Base-by-base conservation (phyloP, 805 yeast species). In the Zygotorulaspora florentina region DNA sequence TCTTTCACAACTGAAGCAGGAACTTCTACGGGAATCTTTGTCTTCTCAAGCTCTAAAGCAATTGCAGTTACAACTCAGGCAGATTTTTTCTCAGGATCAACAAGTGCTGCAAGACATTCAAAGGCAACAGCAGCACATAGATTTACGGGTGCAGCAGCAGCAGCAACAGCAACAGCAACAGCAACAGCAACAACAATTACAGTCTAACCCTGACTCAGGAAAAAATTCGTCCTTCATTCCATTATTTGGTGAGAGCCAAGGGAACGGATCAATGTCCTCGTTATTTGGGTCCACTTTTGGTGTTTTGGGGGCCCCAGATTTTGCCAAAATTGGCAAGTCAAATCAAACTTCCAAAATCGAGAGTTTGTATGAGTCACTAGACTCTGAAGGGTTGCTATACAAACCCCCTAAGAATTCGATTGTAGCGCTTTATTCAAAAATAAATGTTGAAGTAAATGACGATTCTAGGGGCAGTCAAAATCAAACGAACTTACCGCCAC, bases 31-130 rank as follows among this genome's bases (percentile, higher is more conserved):
- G 25, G 68, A 68, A 38, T 56, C 60, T 30, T 40, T 68, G 47
- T 55, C 72, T 1, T 52, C 54, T 6, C 56, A 59, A 9, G 62
- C 66, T 1, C 55, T 71, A 31, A 55, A 51, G 27, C 65, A 55
- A 31, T 68, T 62, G 55, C 74, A 68, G 71, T 66, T 51, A 54
- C 73, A 69, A 50, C 54, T 71, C 26, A 66, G 65, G 58, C 70
- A 55, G 57, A 64, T 59, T 45, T 65, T 67, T 42, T 69, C 74
- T 10, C 73, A 71, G 42, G 65, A 61, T 39, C 67, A 64, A 39
- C 65, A 56, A 55, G 53, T 56, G 25, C 55, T 58, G 46, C 62
- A 61, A 45, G 59, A 59, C 29, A 47, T 46, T 13, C 46, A 51
- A 26, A 51, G 51, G 43, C 61, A 63, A 37, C 61, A 58, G 29